phyloP scores from a whole-genome alignment of 2,329 filamentous ascomycete species.

The Penicillium aurantiogriseum region DNA sequence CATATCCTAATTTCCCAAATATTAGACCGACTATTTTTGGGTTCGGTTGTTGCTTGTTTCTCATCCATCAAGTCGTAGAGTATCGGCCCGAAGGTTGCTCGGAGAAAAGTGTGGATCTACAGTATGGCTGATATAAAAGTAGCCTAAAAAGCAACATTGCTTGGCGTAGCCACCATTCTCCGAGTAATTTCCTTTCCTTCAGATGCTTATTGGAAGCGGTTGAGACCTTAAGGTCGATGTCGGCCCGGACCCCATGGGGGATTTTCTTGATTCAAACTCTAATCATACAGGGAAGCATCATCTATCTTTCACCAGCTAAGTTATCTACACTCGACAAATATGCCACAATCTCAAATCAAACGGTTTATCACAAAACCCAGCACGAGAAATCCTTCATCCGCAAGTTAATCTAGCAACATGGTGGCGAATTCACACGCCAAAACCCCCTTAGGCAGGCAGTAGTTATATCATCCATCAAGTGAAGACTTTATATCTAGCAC shows the following conservation, averaged over 20 bases:
- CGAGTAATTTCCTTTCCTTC: too few species aligned
- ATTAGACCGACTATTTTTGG: neutral
- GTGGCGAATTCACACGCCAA: neutral
- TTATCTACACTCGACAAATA: neutral
- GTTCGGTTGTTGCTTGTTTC: neutral
- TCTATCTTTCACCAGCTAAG: neutral
- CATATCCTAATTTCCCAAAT: neutral
- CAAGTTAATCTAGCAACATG: neutral
- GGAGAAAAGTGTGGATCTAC: neutral
- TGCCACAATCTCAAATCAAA: neutral
- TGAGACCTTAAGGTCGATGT: neutral
- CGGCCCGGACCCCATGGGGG: neutral
- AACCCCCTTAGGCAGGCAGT: conserved; percentile 11
- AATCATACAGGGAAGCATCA: neutral
- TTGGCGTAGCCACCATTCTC: neutral
- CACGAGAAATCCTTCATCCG: neutral
- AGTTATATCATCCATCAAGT: neutral
- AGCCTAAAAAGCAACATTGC: neutral
- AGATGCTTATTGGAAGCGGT: neutral
- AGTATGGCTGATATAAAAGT: neutral
- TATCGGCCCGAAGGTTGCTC: neutral
- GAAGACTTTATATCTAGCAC: conserved; percentile 3
- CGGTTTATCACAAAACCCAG: too few species aligned
- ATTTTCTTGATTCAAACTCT: neutral
- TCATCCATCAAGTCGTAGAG: neutral